Percentiles rank a stretch among this genome's conserved stretches.
These are phyloP conservation scores for Curvularia verruculosa DNA, from an alignment of 2,329 filamentous ascomycete genomes.

Conservation along the genomic window DNA sequence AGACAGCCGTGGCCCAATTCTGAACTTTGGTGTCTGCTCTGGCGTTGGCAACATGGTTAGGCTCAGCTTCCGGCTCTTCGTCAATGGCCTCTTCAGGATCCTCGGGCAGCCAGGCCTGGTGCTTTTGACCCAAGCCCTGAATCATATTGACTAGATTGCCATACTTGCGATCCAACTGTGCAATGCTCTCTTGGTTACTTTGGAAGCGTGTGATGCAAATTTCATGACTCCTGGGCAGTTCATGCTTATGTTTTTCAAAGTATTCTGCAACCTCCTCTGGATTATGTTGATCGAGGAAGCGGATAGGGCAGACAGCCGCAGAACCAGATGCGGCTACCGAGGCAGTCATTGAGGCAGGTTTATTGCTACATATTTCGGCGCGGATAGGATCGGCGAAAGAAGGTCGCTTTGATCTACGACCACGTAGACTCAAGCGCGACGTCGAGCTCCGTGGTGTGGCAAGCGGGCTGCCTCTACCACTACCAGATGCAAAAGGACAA, in stretches of 20 bases:
- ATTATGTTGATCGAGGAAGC: conserved; percentile 88
- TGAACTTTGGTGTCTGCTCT: conserved; percentile 74
- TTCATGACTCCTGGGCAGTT: conserved; percentile 90
- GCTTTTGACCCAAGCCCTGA: conserved; percentile 82
- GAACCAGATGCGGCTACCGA: conserved; percentile 47
- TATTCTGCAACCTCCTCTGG: conserved; percentile 93
- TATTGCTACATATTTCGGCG: conserved; percentile 50
- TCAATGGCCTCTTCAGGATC: conserved; percentile 55
- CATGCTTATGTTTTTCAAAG: conserved; percentile 93
- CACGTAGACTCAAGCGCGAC: conserved; percentile 46
- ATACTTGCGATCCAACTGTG: conserved; percentile 91
- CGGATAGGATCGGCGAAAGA: conserved; percentile 53
- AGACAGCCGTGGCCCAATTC: conserved; percentile 83
- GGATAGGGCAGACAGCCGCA: conserved; percentile 82
- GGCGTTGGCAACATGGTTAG: conserved; percentile 48
- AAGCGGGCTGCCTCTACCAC: conserved; percentile 54
- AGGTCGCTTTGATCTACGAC: conserved; percentile 48
- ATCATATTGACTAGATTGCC: conserved; percentile 94
- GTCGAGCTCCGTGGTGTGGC: conserved; percentile 50
- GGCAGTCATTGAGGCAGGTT: conserved; percentile 57
- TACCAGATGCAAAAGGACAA: conserved; percentile 74
- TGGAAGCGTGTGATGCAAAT: conserved; percentile 90
- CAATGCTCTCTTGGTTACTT: conserved; percentile 81
- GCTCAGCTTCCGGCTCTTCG: conserved; percentile 55
- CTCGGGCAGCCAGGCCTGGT: conserved; percentile 81